Conservation (phyloP, 2,329 filamentous ascomycete species). For the Dactylellina parvicollis region DNA sequence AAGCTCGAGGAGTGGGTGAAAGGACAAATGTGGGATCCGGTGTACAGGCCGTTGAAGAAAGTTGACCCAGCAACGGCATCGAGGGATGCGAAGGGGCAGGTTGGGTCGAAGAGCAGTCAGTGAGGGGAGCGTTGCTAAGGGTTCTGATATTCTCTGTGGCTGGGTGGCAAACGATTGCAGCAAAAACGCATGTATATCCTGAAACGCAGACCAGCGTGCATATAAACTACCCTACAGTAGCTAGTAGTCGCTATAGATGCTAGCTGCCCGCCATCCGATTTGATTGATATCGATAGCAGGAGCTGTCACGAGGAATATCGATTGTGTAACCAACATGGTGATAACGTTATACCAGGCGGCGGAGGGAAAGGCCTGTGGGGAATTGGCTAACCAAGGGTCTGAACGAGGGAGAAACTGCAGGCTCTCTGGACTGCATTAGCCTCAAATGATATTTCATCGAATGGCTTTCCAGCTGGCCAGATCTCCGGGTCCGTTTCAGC, state of each 20-base stretch:
- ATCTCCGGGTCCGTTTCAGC: conserved; percentile 11
- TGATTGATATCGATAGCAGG: conserved; percentile 16
- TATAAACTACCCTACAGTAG: too few relatives aligned
- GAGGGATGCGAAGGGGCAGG: conserved; percentile 70
- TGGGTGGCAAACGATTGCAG: conserved; percentile 3
- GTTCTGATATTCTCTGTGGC: conserved; percentile 12
- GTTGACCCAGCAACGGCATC: conserved; percentile 68
- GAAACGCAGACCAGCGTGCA: not conserved
- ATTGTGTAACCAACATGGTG: conserved; percentile 46
- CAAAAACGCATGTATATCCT: conserved; percentile 11
- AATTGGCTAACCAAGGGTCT: conserved; percentile 15
- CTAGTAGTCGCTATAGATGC: too few relatives aligned
- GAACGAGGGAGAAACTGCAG: not conserved
- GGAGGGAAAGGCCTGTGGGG: not conserved
- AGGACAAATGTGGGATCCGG: conserved; percentile 82
- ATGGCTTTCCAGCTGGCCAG: conserved; percentile 22
- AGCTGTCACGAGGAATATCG: conserved; percentile 20
- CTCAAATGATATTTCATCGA: conserved; percentile 2
- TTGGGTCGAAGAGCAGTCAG: conserved; percentile 61
- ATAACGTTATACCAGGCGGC: conserved; percentile 34
- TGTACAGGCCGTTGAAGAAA: conserved; percentile 72
- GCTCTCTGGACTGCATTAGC: conserved; percentile 29
- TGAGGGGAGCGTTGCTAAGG: conserved; percentile 23
- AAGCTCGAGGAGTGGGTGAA: conserved; percentile 76
- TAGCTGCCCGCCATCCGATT: conserved; percentile 7